Evolutionary conservation across 1,139 yeast genomes (phyloP), one percentile per base, ranked within the genome.

Genomic region (Yamadazyma triangularis): DNA sequence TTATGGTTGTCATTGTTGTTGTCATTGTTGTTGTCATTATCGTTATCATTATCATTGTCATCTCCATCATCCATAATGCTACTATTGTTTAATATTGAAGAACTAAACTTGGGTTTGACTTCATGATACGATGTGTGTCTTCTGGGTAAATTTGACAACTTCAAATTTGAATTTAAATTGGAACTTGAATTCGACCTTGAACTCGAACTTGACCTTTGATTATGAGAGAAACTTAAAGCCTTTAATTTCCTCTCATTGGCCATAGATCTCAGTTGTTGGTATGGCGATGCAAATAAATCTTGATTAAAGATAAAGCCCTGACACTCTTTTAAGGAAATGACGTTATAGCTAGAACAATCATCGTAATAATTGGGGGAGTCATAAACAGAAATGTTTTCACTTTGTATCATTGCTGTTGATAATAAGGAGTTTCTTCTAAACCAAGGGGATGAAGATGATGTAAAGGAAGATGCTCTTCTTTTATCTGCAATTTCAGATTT

Each of bases 231-330:
- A 34, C 61, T 53, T 26, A 47, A 35, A 11, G 59, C 54, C 23
- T 65, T 47, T 19, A 46, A 41, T 32, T 52, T 59, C 31, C 54
- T 47, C 35, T 67, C 76, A 33, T 57, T 64, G 2, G 70, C 60
- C 3, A 63, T 41, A 1, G 77, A 67, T 30, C 70, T 52, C 46
- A 65, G 72, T 43, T 79, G 87, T 42, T 77, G 83, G 47, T 73
- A 77, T 7, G 79, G 74, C 7, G 79, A 67, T 8, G 84, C 87
- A 63, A 80, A 81, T 35, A 81, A 58, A 45, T 79, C 86, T 45
- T 79, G 87, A 52, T 82, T 82, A 70, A 85, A 82, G 13, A 75
- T 58, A 46, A 81, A 82, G 4, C 91, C 91, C 50, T 82, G 89
- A 29, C 79, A 68, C 48, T 80, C 86, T 30, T 69, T 70, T 23